phyloP scores from a whole-genome alignment of 2,329 filamentous ascomycete species.

The Talaromyces rugulosus region DNA sequence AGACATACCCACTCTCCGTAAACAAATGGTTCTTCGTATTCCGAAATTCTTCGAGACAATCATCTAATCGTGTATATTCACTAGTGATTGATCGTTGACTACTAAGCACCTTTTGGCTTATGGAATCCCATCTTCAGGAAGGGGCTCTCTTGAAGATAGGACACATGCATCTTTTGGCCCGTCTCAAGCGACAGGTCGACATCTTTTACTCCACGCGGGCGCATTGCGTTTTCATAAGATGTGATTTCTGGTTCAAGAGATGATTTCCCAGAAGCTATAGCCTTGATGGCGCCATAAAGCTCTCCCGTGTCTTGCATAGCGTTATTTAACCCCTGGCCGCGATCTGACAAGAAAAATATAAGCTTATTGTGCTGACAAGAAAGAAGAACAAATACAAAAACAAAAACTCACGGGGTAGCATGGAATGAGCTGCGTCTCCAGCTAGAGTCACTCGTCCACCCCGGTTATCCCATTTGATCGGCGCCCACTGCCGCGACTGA shows the following conservation, averaged over 20 bases:
- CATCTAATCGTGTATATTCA: not conserved
- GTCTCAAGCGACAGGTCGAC: slow-evolving; percentile 5
- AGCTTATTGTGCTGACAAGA: not conserved
- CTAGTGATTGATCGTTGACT: not conserved
- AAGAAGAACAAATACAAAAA: not conserved
- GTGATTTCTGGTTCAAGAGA: not conserved
- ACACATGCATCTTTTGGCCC: slow-evolving; percentile 3
- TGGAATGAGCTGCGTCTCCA: slow-evolving; percentile 10
- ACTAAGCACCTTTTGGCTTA: not conserved
- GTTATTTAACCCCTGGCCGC: slow-evolving; percentile 9
- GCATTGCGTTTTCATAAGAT: slow-evolving; percentile 5
- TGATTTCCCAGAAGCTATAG: not conserved
- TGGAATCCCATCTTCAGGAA: slow-evolving; percentile 6
- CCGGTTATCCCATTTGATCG: slow-evolving; percentile 7
- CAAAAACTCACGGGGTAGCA: slow-evolving; percentile 6
- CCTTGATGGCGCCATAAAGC: slow-evolving; percentile 1
- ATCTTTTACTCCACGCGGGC: slow-evolving; percentile 3
- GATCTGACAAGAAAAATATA: not conserved
- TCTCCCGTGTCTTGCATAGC: slow-evolving; percentile 5
- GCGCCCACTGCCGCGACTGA: slow-evolving; percentile 7
- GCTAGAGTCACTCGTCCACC: slow-evolving; percentile 1
- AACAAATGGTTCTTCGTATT: not conserved
- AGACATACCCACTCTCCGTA: too few relatives aligned
- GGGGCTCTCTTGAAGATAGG: slow-evolving; percentile 3
- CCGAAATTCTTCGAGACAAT: not conserved